phyloP scores from a whole-genome alignment of 148 eudicot species.

The Persicaria maculosa region DNA sequence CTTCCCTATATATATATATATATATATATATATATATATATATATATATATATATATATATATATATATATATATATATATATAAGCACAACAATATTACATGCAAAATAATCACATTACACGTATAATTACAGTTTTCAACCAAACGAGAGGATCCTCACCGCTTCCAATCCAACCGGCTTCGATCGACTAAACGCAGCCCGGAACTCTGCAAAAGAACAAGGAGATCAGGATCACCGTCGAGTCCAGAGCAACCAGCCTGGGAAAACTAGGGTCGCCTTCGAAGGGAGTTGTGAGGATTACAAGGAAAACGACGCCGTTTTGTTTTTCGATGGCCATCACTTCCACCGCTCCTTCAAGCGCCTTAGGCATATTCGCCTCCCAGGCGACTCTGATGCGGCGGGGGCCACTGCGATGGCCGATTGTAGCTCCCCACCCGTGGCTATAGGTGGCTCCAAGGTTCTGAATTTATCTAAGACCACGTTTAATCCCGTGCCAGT shows the following conservation, averaged over 20 bases:
- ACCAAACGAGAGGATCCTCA: too few relatives aligned
- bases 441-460: conserved; percentile 35
- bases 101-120: too few relatives aligned
- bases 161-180: conserved; percentile 51
- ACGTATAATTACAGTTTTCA: too few relatives aligned
- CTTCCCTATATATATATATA: too few relatives aligned
- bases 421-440: conserved; percentile 36
- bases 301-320: conserved; percentile 90
- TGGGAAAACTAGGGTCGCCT: conserved; percentile 70
- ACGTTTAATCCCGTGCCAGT: conserved; percentile 39
- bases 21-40: too few relatives aligned
- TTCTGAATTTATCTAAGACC: conserved; percentile 32
- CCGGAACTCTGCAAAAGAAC: conserved; percentile 62
- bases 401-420: conserved; percentile 21
- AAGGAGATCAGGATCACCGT: conserved; percentile 80
- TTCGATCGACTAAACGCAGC: conserved; percentile 79
- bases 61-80: too few relatives aligned
- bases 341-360: conserved; percentile 81
- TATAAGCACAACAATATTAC: too few relatives aligned
- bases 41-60: too few relatives aligned
- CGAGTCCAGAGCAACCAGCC: conserved; percentile 67
- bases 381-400: conserved; percentile 55
- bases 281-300: conserved; percentile 79
- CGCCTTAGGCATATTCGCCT: conserved; percentile 68
- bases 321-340: conserved; percentile 73